Base-by-base conservation (phyloP, 2,329 filamentous ascomycete genomes). In the Pochonia chlamydosporia region DNA sequence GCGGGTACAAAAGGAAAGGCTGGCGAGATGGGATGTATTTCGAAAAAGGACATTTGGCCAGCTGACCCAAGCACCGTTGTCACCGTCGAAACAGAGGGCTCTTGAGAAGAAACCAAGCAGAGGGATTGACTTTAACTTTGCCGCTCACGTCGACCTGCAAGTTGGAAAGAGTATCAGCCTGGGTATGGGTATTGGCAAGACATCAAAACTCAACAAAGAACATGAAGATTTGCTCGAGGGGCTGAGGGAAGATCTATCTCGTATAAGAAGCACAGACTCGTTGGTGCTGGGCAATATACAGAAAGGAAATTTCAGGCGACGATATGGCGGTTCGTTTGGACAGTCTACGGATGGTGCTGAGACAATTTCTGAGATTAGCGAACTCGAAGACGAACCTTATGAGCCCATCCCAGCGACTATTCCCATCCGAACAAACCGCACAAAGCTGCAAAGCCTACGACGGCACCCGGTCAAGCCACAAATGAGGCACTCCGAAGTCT, bases 1-100 rank as follows among this genome's bases (percentile, higher is more conserved):
- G 1, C 70, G 73, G 37, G 70, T 76, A 6, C 89, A 95, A 56
- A 77, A 78, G 46, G 74, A 77, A 39, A 79, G 89, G 33, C 64
- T 96, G 24, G 74, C 79, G 44, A 82, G 77, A 62, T 95, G 89
- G 90, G 77, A 85, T 55, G 73, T 72, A n/a, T 89, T 89, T 51
- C 72, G 78, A 51, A 66, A 71, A 53, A 67, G 65, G 16, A 64
- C 75, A 50, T 73, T 75, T 20, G 66, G 69, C 1, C 60, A 66
- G 16, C 21, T 52, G 48, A 7, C 54, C 23, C 30, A 49, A 44
- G 33, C 31, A 10, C 50, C 48, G 52, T 52, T 51, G n/a, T 59
- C 57, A 3, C 54, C 53, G 1, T 52, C 57, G 46, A 58, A 59
- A 44, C 62, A 52, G 35, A 44, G 47, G 14, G 46, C 46, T 26